Percentiles rank a stretch among this genome's conserved stretches.
Evolutionary conservation across 768 basidiomycete species (phyloP).

Genomic region (Trametes cubensis): DNA sequence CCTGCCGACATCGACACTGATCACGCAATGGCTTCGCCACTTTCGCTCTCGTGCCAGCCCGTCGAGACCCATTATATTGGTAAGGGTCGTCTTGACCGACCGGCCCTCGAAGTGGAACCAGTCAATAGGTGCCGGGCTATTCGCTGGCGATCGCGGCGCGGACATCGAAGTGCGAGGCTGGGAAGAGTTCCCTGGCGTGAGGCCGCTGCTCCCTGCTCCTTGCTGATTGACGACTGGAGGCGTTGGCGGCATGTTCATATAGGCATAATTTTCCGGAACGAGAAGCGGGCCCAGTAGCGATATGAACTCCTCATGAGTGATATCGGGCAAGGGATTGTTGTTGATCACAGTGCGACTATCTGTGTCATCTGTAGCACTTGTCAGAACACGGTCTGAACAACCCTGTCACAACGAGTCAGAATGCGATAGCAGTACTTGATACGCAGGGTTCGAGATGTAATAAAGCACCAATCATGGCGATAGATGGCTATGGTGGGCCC

Average conservation of each 20-base stretch:
- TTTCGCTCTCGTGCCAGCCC: constrained; percentile 81
- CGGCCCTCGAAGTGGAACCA: constrained; percentile 88
- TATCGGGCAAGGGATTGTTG: constrained; percentile 85
- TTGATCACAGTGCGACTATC: constrained; percentile 74
- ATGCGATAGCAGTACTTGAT: not conserved
- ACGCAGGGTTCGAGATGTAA: not conserved
- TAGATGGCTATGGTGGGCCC: too few species aligned
- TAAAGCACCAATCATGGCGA: not conserved
- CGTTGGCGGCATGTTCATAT: constrained; percentile 33
- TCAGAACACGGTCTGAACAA: constrained; percentile 4
- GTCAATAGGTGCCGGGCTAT: constrained; percentile 78
- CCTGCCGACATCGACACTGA: constrained; percentile 79
- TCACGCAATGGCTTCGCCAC: constrained; percentile 81
- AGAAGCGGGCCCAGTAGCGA: constrained; percentile 78
- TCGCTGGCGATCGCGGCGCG: constrained; percentile 41
- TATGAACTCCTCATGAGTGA: constrained; percentile 87
- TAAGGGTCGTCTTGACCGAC: constrained; percentile 75
- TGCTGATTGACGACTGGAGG: constrained; percentile 26
- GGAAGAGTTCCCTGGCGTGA: constrained; percentile 13
- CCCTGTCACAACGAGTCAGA: constrained; percentile 12
- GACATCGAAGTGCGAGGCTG: constrained; percentile 35
- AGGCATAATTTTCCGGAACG: constrained; percentile 76
- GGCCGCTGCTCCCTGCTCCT: constrained; percentile 27
- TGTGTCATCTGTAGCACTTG: constrained; percentile 48
- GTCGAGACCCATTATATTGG: constrained; percentile 77